Conservation (phyloP, 1,139 yeast species). For the Tardiomyces depauwii region DNA sequence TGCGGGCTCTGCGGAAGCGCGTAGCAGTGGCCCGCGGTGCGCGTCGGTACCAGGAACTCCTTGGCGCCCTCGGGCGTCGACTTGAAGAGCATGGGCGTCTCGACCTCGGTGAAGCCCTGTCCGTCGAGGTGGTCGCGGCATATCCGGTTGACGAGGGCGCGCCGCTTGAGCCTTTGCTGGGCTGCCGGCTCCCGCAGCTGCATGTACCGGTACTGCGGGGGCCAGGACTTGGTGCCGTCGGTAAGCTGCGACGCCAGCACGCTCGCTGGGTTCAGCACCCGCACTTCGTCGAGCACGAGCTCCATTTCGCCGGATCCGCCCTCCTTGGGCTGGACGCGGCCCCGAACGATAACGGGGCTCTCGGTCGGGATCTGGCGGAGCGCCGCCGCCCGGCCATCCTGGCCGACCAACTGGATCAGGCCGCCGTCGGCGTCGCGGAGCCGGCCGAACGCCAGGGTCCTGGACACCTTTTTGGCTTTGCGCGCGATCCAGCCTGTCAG, state of each 20-base stretch:
- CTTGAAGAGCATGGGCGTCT: conserved; percentile 85
- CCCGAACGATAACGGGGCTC: conserved; percentile 65
- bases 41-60: conserved; percentile 88
- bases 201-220: conserved; percentile 69
- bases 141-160: conserved; percentile 50
- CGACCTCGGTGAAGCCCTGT: conserved; percentile 61
- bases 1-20: conserved; percentile 98
- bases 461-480: conserved; percentile 56
- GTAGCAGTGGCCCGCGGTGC: conserved; percentile 50
- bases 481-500: conserved; percentile 76
- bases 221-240: conserved; percentile 39
- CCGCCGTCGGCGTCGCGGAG: conserved; percentile 66
- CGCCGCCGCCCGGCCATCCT: conserved; percentile 15
- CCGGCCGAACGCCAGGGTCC: conserved; percentile 51
- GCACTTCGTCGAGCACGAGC: conserved; percentile 39
- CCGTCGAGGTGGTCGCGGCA: conserved; percentile 41
- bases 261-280: conserved; percentile 54
- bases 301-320: conserved; percentile 29
- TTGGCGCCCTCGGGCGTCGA: conserved; percentile 98
- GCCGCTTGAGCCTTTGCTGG: conserved; percentile 46
- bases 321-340: conserved; percentile 26
- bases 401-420: conserved; percentile 50
- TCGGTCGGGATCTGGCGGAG: conserved; percentile 37
- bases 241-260: conserved; percentile 61
- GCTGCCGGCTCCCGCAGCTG: conserved; percentile 57